Conservation (phyloP, 169 alveolate species). For the Blepharisma undulans region DNA sequence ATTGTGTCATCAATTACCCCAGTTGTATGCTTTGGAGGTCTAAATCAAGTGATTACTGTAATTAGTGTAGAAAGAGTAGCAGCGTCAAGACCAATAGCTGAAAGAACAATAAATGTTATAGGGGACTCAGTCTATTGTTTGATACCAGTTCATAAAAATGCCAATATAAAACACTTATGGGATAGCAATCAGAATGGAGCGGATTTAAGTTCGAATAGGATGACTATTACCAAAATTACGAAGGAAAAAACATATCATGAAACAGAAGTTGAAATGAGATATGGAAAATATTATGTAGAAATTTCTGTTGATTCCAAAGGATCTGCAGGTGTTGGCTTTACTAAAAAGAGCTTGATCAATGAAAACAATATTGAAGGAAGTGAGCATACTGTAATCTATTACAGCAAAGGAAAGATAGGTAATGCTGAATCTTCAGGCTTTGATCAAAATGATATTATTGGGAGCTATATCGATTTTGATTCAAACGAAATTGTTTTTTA, state of each 20-base stretch:
- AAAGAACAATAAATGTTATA: neutral
- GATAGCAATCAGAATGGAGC: neutral
- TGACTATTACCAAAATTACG: neutral
- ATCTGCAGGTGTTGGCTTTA: neutral
- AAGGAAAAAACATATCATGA: neutral
- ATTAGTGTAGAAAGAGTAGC: neutral
- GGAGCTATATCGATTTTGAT: neutral
- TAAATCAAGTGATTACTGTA: neutral
- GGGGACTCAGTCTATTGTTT: neutral
- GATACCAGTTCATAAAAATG: neutral
- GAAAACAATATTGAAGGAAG: slow-evolving; percentile 11
- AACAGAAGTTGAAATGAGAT: neutral
- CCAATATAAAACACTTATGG: neutral
- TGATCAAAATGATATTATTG: neutral
- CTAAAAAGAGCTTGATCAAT: neutral
- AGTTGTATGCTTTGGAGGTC: slow-evolving; percentile 26
- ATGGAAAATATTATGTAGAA: neutral
- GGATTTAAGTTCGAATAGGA: neutral
- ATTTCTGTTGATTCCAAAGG: neutral
- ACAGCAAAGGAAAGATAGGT: neutral
- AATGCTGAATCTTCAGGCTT: neutral
- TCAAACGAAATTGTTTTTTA: no score
- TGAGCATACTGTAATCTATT: neutral
- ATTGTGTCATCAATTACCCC: neutral
- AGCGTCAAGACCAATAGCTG: neutral